These are phyloP conservation scores for Francoa sonchifolia DNA, from an alignment of 441 rosid species.

Conservation along the genomic window DNA sequence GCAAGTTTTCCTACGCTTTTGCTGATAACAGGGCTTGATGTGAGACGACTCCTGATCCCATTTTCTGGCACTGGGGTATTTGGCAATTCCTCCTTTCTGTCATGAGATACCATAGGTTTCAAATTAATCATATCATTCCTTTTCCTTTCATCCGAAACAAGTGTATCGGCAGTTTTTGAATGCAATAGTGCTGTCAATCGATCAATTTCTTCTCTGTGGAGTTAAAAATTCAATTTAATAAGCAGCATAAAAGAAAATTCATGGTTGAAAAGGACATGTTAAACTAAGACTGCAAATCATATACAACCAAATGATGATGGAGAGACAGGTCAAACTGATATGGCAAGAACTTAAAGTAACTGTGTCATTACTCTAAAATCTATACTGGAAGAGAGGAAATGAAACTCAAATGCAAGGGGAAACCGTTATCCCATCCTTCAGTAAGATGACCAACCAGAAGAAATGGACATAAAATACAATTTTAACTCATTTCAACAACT, in stretches of 20 bases:
- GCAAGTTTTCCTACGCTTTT: slow-evolving; percentile 29
- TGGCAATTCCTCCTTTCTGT: slow-evolving; percentile 23
- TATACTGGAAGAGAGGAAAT: not conserved
- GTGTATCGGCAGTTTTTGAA: slow-evolving; percentile 39
- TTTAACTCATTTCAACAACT: no score
- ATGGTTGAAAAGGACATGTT: not conserved
- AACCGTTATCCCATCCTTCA: no score
- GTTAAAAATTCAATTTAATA: slow-evolving; percentile 3
- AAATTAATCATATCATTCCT: slow-evolving; percentile 25
- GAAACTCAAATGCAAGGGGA: no score
- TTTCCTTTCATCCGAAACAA: slow-evolving; percentile 31
- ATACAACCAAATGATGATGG: no score
- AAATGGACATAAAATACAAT: no score
- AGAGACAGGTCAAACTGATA: no score
- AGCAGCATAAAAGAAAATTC: slow-evolving; percentile 1
- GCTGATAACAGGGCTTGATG: slow-evolving; percentile 33
- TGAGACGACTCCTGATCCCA: slow-evolving; percentile 22
- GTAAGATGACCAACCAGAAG: no score
- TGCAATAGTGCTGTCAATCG: slow-evolving; percentile 58
- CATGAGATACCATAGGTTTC: slow-evolving; percentile 17
- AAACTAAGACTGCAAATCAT: no score
- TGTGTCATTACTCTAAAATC: not conserved
- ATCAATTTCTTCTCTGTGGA: slow-evolving; percentile 71
- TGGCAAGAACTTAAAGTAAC: no score
- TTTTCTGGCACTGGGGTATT: slow-evolving; percentile 24